Evolutionary conservation across 306 rosid genomes (phyloP).

Genomic region (Castanopsis chinensis): DNA sequence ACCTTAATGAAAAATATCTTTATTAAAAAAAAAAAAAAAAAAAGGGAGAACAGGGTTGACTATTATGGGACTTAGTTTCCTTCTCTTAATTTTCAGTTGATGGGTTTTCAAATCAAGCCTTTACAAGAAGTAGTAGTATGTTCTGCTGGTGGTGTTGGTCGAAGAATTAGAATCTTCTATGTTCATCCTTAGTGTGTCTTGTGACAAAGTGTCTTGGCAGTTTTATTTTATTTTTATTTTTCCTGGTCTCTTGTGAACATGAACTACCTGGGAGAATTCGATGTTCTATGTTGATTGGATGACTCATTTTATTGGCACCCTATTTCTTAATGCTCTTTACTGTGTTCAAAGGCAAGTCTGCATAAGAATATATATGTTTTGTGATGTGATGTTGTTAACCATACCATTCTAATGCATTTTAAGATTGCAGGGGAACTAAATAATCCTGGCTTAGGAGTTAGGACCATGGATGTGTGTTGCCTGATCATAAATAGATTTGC

Average conservation of each 20-base stretch:
- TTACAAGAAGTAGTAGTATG: conserved; percentile 13
- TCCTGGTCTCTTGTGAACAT: neutral
- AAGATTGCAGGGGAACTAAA: too few relatives aligned
- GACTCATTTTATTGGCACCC: neutral
- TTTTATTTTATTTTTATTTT: neutral
- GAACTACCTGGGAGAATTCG: neutral
- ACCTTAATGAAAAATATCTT: neutral
- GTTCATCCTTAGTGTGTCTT: conserved; percentile 20
- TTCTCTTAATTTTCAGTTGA: conserved; percentile 15
- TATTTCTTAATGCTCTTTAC: neutral
- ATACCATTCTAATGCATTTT: too few relatives aligned
- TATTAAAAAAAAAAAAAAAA: neutral
- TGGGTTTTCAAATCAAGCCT: conserved; percentile 23
- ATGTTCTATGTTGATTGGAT: conserved; percentile 1
- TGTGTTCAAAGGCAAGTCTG: neutral
- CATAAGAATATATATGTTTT: neutral
- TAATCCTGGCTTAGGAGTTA: too few relatives aligned
- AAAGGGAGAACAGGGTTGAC: conserved; percentile 16
- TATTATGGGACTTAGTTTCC: neutral
- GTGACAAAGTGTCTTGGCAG: conserved; percentile 18
- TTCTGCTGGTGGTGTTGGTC: conserved; percentile 15
- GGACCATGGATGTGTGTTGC: too few relatives aligned
- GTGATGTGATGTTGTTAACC: too few relatives aligned
- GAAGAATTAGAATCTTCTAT: neutral
- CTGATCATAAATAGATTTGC: too few relatives aligned